These are phyloP conservation scores for Corynascus novoguineensis DNA, from an alignment of 495 filamentous ascomycete species.

Conservation along the genomic window DNA sequence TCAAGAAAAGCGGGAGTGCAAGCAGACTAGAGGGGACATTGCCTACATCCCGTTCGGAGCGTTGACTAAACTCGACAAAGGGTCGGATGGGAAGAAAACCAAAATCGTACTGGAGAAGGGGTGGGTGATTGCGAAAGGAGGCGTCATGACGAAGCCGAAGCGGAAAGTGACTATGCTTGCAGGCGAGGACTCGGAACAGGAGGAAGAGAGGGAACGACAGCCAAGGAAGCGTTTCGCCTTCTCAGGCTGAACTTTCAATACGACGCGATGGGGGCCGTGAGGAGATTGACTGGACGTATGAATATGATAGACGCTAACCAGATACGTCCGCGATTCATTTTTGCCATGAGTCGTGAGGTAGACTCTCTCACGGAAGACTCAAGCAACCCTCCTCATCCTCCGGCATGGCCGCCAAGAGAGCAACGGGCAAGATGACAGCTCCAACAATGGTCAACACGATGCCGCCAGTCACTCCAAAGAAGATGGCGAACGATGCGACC, in stretches of 20 bases:
- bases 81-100: not conserved
- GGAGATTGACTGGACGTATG: too few species aligned
- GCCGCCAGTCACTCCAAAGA: slow-evolving; percentile 1
- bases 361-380: not conserved
- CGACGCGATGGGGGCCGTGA: too few species aligned
- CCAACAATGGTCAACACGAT: not conserved
- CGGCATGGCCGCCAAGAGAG: not conserved
- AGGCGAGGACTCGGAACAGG: not conserved
- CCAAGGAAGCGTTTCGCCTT: not conserved
- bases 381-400: not conserved
- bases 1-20: not conserved
- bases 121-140: not conserved
- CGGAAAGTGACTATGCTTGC: not conserved
- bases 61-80: slow-evolving; percentile 8
- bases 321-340: too few species aligned
- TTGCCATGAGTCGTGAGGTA: too few species aligned
- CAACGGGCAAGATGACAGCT: not conserved
- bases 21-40: not conserved
- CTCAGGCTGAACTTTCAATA: too few species aligned
- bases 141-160: not conserved
- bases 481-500: not conserved
- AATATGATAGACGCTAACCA: too few species aligned
- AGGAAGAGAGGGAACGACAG: not conserved
- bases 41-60: slow-evolving; percentile 15
- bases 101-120: slow-evolving; percentile 10